These are phyloP conservation scores for Diaporthe australafricana DNA, from an alignment of 2,329 filamentous ascomycete genomes.

Conservation along the genomic window DNA sequence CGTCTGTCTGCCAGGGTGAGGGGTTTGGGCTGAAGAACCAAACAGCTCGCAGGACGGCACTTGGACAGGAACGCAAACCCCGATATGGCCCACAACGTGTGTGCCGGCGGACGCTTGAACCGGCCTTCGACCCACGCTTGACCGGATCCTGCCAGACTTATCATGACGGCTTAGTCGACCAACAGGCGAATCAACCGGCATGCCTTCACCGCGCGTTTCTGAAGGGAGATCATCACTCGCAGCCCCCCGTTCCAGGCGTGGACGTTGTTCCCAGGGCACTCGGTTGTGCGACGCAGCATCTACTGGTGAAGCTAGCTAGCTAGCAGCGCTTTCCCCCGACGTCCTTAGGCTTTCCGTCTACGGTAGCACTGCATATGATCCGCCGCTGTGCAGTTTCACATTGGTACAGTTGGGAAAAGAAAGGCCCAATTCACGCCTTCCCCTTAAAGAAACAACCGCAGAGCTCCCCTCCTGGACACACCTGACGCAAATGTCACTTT, in stretches of 20 bases:
- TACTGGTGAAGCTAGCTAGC: too few relatives aligned
- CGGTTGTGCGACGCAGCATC: neutral
- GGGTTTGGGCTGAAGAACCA: neutral
- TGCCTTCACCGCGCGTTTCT: neutral
- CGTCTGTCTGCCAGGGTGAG: neutral
- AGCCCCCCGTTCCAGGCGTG: neutral
- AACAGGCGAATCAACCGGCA: neutral
- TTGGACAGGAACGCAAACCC: neutral
- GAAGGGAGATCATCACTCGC: neutral
- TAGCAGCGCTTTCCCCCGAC: neutral
- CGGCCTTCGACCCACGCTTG: neutral
- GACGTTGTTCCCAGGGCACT: neutral
- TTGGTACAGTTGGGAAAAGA: too few relatives aligned
- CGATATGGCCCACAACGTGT: neutral
- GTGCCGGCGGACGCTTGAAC: neutral
- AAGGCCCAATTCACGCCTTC: too few relatives aligned
- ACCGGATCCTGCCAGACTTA: neutral
- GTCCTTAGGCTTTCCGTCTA: neutral
- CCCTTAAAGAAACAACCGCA: neutral
- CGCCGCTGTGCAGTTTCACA: neutral
- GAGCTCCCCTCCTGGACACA: neutral
- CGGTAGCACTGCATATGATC: constrained; percentile 7
- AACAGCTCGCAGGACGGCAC: neutral
- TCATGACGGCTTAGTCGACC: neutral
- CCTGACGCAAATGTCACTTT: neutral